Base-by-base conservation (phyloP, 1,284 basidiomycete species). In the Leccinum cinnamomeum region DNA sequence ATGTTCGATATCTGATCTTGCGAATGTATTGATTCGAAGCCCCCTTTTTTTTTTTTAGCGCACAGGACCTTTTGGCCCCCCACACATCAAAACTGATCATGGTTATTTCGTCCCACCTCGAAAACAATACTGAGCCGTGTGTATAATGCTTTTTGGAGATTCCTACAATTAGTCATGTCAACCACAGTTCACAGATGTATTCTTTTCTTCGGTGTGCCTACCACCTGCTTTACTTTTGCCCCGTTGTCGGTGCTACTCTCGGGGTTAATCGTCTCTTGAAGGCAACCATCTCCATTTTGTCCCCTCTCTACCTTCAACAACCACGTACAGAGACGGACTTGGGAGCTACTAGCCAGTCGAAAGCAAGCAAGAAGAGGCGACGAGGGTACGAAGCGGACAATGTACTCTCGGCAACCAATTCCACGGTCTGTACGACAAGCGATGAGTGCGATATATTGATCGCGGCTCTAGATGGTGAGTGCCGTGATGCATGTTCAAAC, bases 301-400 rank as follows among this genome's bases (percentile, higher is more conserved):
- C 83, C 1, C 68, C 77, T 35, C 70, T 92, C 7, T 76, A 91
- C 58, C 73, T 80, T 1, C 70, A 73, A 16, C 78, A 82, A 41
- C 67, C 78, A 2, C 76, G 79, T 14, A 64, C 65, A 68, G 61
- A 71, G 62, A 67, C 65, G 25, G 66, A 54, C 48, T 55, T 53
- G 5, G 67, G 67, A 8, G 37, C 50, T 44, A 65, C 68, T 28
- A 68, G 65, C 39, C 81, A 78, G 60, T 79, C 75, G 7, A 87
- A 81, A 70, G 87, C 87, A 68, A 84, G 86, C 56, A 95, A 90
- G 77, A 95, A 93, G 74, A 81, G 90, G 48, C 82, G 84, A 18
- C 82, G 88, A 37, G 88, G 84, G 6, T 92, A 87, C 58, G 91
- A 92, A 70, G 91, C 88, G 28, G 92, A 94, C 66, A 90, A 91